Evolutionary conservation across 1,139 yeast genomes (phyloP), one percentile per base, ranked within the genome.

Genomic region (Geotrichum candidum): DNA sequence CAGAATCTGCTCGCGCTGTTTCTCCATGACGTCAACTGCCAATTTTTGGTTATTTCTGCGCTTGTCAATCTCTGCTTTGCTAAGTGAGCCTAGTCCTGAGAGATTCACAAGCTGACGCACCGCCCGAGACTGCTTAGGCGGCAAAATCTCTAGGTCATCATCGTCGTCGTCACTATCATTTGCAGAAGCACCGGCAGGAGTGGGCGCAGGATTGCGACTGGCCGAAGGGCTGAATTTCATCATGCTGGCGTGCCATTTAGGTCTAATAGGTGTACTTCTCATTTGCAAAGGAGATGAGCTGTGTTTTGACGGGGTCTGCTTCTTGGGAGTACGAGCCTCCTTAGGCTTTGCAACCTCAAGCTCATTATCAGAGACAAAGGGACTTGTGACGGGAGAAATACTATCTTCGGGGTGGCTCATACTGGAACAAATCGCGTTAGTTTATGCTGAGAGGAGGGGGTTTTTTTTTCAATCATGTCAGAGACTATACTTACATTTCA

Each of bases 1-100:
- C 38, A 65, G 61, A 2, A 72, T 69, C 65, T 77, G 79, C 56
- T 68, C 68, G n/a, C 74, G 66, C 56, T 65, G 65, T 52, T 70
- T 64, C 27, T 60, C 58, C 10, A 64, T 66, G 46, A 69, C 61
- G 54, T 67, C 63, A 33, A 61, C 15, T 29, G 18, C 23, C 31
- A 41, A 65, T 54, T 51, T 65, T 59, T 62, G 67, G 55, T 51
- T 66, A 50, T 27, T 52, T n/a, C 23, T 35, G 51, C 23, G 51
- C 23, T 41, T 51, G 50, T 46, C 64, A 46, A 35, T 55, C 33
- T 46, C 61, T 25, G 62, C 38, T 25, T 15, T 29, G 9, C 46
- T 35, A 13, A 51, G 45, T 2, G 64, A 61, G 45, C 66, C 64
- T 9, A 67, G 63, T 1, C 64, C 58, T 3, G 72, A 71, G 38